These are phyloP conservation scores for Fraxinus platypoda DNA, from an alignment of 305 asterid genomes.

Conservation along the genomic window DNA sequence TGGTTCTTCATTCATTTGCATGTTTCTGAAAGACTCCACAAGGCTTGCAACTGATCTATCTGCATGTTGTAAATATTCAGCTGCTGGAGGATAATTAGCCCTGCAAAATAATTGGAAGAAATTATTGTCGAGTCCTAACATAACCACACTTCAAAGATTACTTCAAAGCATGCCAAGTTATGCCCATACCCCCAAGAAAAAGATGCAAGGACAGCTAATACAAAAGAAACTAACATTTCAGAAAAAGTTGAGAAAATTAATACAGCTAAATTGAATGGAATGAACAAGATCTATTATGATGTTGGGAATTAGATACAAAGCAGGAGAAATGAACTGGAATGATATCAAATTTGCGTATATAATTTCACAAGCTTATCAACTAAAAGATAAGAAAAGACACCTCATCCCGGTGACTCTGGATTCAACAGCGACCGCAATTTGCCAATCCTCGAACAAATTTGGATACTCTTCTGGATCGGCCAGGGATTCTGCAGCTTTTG, in stretches of 20 bases:
- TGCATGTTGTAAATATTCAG: slow-evolving; percentile 61
- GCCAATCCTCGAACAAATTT: slow-evolving; percentile 93
- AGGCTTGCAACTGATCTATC: slow-evolving; percentile 80
- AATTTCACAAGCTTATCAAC: not conserved
- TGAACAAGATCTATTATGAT: slow-evolving; percentile 8
- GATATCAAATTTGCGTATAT: not conserved
- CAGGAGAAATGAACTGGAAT: slow-evolving; percentile 8
- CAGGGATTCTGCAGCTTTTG: slow-evolving; percentile 94
- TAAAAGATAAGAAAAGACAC: slow-evolving; percentile 31
- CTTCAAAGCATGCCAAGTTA: slow-evolving; percentile 5
- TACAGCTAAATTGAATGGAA: slow-evolving; percentile 5
- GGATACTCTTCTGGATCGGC: slow-evolving; percentile 96
- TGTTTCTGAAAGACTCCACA: slow-evolving; percentile 73
- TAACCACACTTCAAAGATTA: not conserved
- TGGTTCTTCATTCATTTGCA: slow-evolving; percentile 68
- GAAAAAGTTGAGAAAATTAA: not conserved
- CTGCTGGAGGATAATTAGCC: slow-evolving; percentile 61
- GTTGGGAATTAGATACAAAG: slow-evolving; percentile 1
- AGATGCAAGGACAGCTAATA: slow-evolving; percentile 9
- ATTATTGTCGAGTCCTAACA: not conserved
- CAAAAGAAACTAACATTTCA: not conserved
- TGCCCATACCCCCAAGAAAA: slow-evolving; percentile 13
- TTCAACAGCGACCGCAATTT: slow-evolving; percentile 82
- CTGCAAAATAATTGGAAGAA: slow-evolving; percentile 23
- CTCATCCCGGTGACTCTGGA: slow-evolving; percentile 67